Evolutionary conservation across 1,284 basidiomycete species (phyloP), one percentile per base, ranked within the genome.

Genomic region (Fomes fomentarius): DNA sequence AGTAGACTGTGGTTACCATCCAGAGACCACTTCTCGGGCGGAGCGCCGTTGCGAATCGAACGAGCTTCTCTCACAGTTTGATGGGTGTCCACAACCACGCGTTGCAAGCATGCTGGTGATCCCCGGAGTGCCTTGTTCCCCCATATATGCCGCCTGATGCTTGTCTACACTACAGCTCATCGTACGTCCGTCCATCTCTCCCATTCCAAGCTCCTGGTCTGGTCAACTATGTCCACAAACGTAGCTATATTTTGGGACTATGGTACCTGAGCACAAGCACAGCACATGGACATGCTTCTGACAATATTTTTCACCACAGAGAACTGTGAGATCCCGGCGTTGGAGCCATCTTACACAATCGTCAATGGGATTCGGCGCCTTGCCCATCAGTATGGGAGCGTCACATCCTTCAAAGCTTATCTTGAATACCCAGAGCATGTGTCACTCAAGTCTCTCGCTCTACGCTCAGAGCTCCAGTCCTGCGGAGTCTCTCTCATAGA

Each of bases 191-290:
- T n/a, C 3, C n/a, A n/a, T 4, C 35, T 37, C 35, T 4, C 15
- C n/a, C 35, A 37, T n/a, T n/a, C n/a, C n/a, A n/a, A n/a, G n/a
- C n/a, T n/a, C 6, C n/a, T 19, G 17, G 35, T 19, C 1, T 24
- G 5, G 5, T 22, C 28, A 41, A 52, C 38, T 21, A 50, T 34
- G 19, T 33, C 48, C 5, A 31, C 48, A 2, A 58, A 43, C 15
- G 81, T 83, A 28, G 81, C 79, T 33, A 74, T 86, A 21, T 86
- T 83, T 57, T 86, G 84, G 83, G 84, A 85, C 63, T 81, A 80
- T 60, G 83, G 83, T 82, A 47, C 31, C 77, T 68, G 5, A 25
- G 7, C 12, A n/a, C 15, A 10, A 1, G 9, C 35, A 3, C n/a
- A n/a, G 28, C n/a, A 35, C 33, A 48, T n/a, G 11, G 19, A n/a